Base-by-base conservation (phyloP, 2,329 filamentous ascomycete species). In the Torrubiella hemipterigena region DNA sequence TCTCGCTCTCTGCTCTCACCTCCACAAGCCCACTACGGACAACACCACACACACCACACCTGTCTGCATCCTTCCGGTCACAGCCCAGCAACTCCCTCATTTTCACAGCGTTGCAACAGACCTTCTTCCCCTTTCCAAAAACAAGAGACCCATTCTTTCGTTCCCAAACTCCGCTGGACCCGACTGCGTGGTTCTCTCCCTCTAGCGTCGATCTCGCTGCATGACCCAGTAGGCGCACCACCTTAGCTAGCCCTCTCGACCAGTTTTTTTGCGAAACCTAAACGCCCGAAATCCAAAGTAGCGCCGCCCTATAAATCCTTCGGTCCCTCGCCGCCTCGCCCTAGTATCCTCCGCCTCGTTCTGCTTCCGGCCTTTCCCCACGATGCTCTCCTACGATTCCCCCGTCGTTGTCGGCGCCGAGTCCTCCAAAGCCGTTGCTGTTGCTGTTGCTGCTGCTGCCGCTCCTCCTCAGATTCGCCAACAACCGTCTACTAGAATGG, bases 311-410 rank as follows among this genome's bases (percentile, higher is more conserved):
- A n/a, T n/a, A n/a, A n/a, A n/a, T n/a, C n/a, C n/a, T n/a, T n/a
- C n/a, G n/a, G n/a, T n/a, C n/a, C n/a, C n/a, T n/a, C n/a, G n/a
- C n/a, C n/a, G n/a, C n/a, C n/a, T n/a, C n/a, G n/a, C n/a, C n/a
- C n/a, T n/a, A n/a, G n/a, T n/a, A n/a, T n/a, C n/a, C n/a, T n/a
- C n/a, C n/a, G n/a, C n/a, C n/a, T n/a, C n/a, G n/a, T n/a, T n/a
- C n/a, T n/a, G n/a, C n/a, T n/a, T n/a, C n/a, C n/a, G n/a, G n/a
- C n/a, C n/a, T n/a, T 24, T 14, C n/a, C 14, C 25, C 34, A 50
- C 39, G 30, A 71, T 71, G 67, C 53, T 72, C 33, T 67, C 67
- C 30, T 67, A 64, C 52, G 62, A 70, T 41, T 47, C 56, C 26
- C 55, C 62, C 25, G 48, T 64, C 39, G 46, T 64, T 38, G 45